Evolutionary conservation across 495 filamentous ascomycete species (phyloP), one percentile per base, ranked within the genome.

Genomic region (Pyronema omphalodes): DNA sequence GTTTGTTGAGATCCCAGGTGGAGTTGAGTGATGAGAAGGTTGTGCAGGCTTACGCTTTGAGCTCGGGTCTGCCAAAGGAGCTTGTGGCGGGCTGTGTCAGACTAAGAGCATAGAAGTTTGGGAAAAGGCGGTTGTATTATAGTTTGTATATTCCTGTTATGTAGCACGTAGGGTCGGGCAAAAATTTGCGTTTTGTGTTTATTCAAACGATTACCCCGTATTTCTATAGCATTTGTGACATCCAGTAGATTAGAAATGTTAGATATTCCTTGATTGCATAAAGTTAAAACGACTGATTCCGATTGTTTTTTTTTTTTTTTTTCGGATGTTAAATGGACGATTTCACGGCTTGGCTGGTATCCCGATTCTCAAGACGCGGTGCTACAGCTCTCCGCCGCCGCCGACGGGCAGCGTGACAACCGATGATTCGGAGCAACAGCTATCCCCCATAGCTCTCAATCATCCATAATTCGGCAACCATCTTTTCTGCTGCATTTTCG

Each of bases 1-100:
- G 91, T 14, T 70, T 95, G 60, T 65, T 93, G 62, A 76, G 83
- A 51, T 67, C 75, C 53, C 70, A 67, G 44, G 72, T 7, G 17
- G 37, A 1, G 52, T 94, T 41, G 81, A 82, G 12, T 59, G 82
- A 89, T 65, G 69, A 70, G 58, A 76, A 74, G 57, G 85, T 96
- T 33, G 73, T 74, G 39, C 86, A 94, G 74, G 85, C 83, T 71
- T 94, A 86, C 84, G 81, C 77, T 51, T 57, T 95, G 60, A 59
- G 55, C 29, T 52, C 51, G 36, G 62, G 62, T 3, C 66, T 62
- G 36, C 53, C 58, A 14, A 59, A 51, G 48, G 58, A 65, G 54
- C 18, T 65, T 18, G 60, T 65, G 15, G 35, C 15, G 19, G 40
- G 43, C 9, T 65, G 62, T 44, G 61, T 65, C n/a, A 61, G 62